Evolutionary conservation across 2,329 filamentous ascomycete genomes (phyloP), one percentile per base, ranked within the genome.

Genomic region (Pseudohalonectria lignicola): DNA sequence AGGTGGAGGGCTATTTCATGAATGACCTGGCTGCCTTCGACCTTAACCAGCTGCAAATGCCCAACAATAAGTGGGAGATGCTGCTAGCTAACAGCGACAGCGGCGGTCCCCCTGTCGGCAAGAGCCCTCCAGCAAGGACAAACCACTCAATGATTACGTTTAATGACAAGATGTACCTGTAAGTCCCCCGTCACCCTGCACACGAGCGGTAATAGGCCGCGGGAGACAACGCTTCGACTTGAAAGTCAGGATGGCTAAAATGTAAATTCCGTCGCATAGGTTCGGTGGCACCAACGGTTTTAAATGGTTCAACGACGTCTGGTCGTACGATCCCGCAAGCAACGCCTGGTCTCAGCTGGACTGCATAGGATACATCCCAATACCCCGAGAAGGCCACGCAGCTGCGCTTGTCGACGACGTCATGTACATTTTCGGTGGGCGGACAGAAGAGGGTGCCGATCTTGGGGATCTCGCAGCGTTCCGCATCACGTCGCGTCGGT

Each of bases 241-340:
- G 23, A 26, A 4, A n/a, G n/a, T 10, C 21, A 19, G 18, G 26
- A 21, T 38, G 15, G 28, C 9, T 18, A 20, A 17, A 34, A 25
- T n/a, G n/a, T n/a, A n/a, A 28, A 29, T 19, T 48, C 17, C n/a
- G n/a, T 5, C 18, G 15, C 12, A 12, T 28, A 92, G 84, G n/a
- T 98, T 98, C 56, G 92, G 92, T 49, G 92, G 92, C 45, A 98
- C 92, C 2, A 94, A 98, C 55, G 92, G 92, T 30, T 76, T 88
- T 40, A 79, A 85, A 52, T 98, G 92, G 93, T 98, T 96, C 65
- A 98, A 96, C 57, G 92, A 98, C 55, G 92, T 98, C 34, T 98
- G 92, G 92, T 86, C 81, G 37, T 98, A 92, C 56, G 90, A 95
- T 51, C 84, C 88, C 7, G 71, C 78, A 39, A 65, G 74, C 33